phyloP scores from a whole-genome alignment of 345 rosid species.

The Salix suchowensis region DNA sequence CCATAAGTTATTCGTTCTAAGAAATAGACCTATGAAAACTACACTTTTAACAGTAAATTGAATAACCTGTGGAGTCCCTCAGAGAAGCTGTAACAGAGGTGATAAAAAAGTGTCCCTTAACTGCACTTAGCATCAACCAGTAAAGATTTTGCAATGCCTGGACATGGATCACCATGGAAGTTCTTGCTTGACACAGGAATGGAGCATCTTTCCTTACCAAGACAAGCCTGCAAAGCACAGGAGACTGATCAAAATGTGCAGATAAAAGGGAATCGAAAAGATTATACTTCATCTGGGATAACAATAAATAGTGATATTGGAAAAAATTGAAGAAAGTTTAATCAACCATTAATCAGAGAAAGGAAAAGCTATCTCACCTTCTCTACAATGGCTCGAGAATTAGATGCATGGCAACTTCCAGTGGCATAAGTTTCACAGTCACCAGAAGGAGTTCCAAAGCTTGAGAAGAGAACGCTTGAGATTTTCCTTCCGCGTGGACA shows the following conservation, averaged over 20 bases:
- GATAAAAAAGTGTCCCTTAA: background rate
- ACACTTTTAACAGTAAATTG: background rate
- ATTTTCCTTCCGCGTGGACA: conserved; percentile 25
- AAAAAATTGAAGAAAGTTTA: background rate
- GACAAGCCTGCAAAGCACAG: background rate
- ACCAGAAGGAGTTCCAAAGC: conserved; percentile 29
- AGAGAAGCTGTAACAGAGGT: too few species aligned
- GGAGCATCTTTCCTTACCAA: background rate
- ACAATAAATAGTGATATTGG: background rate
- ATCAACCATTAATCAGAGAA: too few species aligned
- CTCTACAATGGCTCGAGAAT: conserved; percentile 8
- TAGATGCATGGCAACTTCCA: conserved; percentile 22
- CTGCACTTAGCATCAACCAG: background rate
- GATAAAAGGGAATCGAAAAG: too few species aligned
- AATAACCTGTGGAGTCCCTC: background rate
- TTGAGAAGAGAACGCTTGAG: conserved; percentile 26
- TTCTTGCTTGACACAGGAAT: background rate
- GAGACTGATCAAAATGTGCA: background rate
- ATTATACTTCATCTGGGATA: background rate
- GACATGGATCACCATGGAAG: background rate
- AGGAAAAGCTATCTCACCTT: background rate
- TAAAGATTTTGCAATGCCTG: background rate
- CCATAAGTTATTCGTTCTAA: background rate
- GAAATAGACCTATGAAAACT: background rate
- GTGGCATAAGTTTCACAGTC: conserved; percentile 15